Conservation (phyloP, 176 grass and related monocot species). For the Musa acuminata region DNA sequence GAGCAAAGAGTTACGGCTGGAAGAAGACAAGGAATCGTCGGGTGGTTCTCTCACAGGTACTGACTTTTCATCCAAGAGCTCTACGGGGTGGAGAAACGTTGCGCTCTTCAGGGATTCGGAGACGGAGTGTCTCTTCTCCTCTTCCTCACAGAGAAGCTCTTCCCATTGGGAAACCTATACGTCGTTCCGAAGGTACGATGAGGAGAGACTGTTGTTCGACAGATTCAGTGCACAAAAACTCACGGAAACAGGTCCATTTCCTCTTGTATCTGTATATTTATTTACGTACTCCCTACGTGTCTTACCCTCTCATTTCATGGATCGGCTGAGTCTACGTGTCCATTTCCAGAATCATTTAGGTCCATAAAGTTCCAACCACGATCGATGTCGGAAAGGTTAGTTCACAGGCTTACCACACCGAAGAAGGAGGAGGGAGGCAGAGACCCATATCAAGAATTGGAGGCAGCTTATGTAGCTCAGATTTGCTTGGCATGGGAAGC, state of each 20-base stretch:
- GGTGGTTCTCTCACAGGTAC: slow-evolving; percentile 35
- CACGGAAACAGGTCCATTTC: slow-evolving; percentile 61
- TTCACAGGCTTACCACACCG: slow-evolving; percentile 40
- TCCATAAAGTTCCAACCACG: slow-evolving; percentile 64
- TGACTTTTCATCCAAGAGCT: slow-evolving; percentile 88
- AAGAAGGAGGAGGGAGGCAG: slow-evolving; percentile 31
- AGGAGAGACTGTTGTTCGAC: slow-evolving; percentile 90
- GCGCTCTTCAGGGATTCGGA: slow-evolving; percentile 68
- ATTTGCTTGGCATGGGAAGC: slow-evolving; percentile 91
- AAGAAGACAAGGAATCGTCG: slow-evolving; percentile 16
- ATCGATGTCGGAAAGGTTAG: slow-evolving; percentile 62
- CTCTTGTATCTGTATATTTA: not conserved
- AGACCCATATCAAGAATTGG: slow-evolving; percentile 74
- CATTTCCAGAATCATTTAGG: slow-evolving; percentile 57
- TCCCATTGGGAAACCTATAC: slow-evolving; percentile 85
- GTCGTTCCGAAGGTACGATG: slow-evolving; percentile 76
- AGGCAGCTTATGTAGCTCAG: slow-evolving; percentile 79
- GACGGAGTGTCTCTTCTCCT: slow-evolving; percentile 71
- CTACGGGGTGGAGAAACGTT: slow-evolving; percentile 73
- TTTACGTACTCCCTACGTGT: not conserved
- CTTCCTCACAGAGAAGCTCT: slow-evolving; percentile 83
- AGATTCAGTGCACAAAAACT: slow-evolving; percentile 72
- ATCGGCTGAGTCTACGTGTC: not conserved
- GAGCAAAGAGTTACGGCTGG: not conserved
- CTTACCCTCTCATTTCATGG: not conserved